A percentile compares a stretch with the other conserved stretches of the same genome.
Evolutionary conservation across 331 rosid genomes (phyloP).

Genomic region (Acacia concinna): DNA sequence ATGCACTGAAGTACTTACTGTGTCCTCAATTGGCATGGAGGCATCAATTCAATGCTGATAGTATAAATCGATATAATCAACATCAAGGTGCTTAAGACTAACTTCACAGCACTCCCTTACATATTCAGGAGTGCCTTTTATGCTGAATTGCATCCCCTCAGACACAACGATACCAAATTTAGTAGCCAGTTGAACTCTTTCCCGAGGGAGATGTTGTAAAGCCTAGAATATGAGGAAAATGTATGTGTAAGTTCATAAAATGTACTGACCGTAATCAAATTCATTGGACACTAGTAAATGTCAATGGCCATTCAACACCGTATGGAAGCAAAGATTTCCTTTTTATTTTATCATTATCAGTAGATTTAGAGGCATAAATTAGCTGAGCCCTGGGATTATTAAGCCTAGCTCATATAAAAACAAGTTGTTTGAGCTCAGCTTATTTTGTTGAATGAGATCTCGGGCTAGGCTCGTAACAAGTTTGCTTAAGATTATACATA

Average conservation of each 20-base stretch:
- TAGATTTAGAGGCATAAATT: not conserved
- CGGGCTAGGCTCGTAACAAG: not conserved
- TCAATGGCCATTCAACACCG: not conserved
- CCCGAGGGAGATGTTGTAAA: slow-evolving; percentile 47
- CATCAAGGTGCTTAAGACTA: slow-evolving; percentile 49
- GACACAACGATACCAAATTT: slow-evolving; percentile 39
- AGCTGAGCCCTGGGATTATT: not conserved
- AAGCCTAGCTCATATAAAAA: not conserved
- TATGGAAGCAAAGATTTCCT: not conserved
- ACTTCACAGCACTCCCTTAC: slow-evolving; percentile 54
- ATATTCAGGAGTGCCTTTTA: slow-evolving; percentile 50
- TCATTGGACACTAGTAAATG: not conserved
- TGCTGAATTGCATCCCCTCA: slow-evolving; percentile 22
- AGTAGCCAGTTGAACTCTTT: slow-evolving; percentile 45
- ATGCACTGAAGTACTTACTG: slow-evolving; percentile 37
- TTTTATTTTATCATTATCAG: not conserved
- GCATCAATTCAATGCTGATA: slow-evolving; percentile 56
- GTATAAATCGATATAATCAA: slow-evolving; percentile 48
- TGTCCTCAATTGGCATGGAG: slow-evolving; percentile 60
- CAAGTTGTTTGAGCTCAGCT: not conserved
- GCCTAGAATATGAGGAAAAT: slow-evolving; percentile 33
- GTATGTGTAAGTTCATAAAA: not conserved
- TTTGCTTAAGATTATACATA: not conserved
- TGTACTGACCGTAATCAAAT: not conserved
- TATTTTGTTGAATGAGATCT: not conserved